Conservation (phyloP, 2,329 filamentous ascomycete species). For the Juglanconis juglandina region DNA sequence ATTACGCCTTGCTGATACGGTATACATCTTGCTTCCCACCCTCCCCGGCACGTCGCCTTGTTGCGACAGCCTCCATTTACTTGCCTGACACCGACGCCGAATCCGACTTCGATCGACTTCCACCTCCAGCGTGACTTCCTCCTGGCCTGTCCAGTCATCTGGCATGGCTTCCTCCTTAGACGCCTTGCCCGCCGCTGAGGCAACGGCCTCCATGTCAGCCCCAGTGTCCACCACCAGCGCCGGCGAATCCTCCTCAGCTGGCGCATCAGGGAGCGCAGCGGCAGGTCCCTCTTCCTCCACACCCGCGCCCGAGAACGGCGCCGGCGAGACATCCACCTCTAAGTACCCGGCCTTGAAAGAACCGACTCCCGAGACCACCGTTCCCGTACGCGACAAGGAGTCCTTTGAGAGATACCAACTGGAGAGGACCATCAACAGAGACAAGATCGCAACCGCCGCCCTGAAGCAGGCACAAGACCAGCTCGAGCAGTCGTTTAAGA, state of each 20-base stretch:
- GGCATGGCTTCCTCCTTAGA: constrained; percentile 19
- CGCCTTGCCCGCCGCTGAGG: constrained; percentile 1
- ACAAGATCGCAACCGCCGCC: constrained; percentile 52
- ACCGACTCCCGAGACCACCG: constrained; percentile 18
- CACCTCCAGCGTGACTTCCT: neutral
- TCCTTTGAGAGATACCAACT: constrained; percentile 52
- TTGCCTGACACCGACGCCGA: neutral
- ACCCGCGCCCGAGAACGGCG: constrained; percentile 26
- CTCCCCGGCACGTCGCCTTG: constrained; percentile 12
- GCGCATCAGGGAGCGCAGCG: constrained; percentile 2
- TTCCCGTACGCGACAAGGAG: constrained; percentile 50
- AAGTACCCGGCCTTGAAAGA: constrained; percentile 25
- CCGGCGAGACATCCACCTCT: constrained; percentile 14
- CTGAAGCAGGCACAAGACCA: constrained; percentile 50
- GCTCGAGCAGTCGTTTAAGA: constrained; percentile 55
- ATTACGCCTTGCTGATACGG: neutral
- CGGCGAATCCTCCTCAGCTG: constrained; percentile 12
- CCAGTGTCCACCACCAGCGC: constrained; percentile 4
- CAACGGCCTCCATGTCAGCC: constrained; percentile 1
- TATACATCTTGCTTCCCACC: constrained; percentile 2
- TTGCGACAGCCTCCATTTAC: constrained; percentile 13
- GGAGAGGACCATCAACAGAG: constrained; percentile 52
- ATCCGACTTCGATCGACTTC: neutral
- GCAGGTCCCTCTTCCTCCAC: constrained; percentile 28
- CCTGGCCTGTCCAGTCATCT: neutral